Evolutionary conservation across 495 filamentous ascomycete genomes (phyloP).

Genomic region (Penicillium lividum): DNA sequence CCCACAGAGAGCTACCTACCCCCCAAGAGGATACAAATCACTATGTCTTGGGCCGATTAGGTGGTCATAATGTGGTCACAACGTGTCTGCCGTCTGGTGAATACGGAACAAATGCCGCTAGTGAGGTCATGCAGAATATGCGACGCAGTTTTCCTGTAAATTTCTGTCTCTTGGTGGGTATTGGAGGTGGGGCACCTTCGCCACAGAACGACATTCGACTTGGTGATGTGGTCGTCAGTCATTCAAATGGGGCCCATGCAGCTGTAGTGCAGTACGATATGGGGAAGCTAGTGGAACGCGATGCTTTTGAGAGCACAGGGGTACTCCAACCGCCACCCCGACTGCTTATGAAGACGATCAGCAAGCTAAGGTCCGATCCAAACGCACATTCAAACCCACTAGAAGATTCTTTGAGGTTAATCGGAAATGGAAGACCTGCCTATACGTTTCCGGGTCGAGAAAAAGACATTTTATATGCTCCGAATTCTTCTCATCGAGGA

Average conservation of each 20-base stretch:
- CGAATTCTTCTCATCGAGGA: background rate
- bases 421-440: background rate
- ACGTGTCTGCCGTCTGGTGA: slow-evolving; percentile 26
- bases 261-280: slow-evolving; percentile 27
- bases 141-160: slow-evolving; percentile 8
- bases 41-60: slow-evolving; percentile 42
- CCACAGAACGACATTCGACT: slow-evolving; percentile 3
- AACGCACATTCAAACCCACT: slow-evolving; percentile 4
- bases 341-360: slow-evolving; percentile 24
- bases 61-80: slow-evolving; percentile 31
- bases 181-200: slow-evolving; percentile 8
- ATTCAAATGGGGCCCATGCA: slow-evolving; percentile 10
- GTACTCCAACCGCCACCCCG: slow-evolving; percentile 26
- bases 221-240: slow-evolving; percentile 24
- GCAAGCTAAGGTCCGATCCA: slow-evolving; percentile 3
- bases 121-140: slow-evolving; percentile 36
- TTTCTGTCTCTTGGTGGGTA: slow-evolving; percentile 23
- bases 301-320: slow-evolving; percentile 6
- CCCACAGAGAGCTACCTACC: slow-evolving; percentile 3
- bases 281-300: slow-evolving; percentile 11
- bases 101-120: slow-evolving; percentile 22
- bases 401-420: background rate
- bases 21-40: slow-evolving; percentile 22
- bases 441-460: background rate
- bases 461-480: background rate